Base-by-base conservation (phyloP, 2,329 filamentous ascomycete species). In the Exserohilum rostratum region DNA sequence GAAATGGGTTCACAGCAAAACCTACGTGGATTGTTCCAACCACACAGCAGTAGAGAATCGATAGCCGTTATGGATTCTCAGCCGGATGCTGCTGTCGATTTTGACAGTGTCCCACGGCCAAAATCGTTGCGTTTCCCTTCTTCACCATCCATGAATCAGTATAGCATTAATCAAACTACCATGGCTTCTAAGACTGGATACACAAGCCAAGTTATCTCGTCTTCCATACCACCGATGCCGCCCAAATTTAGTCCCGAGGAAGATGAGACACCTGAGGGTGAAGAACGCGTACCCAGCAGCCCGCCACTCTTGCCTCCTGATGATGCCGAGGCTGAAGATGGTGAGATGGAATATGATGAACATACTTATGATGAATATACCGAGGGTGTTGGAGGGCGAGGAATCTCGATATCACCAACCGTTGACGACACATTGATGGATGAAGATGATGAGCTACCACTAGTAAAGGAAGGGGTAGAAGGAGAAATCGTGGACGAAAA, bases 61-160 rank as follows among this genome's bases (percentile, higher is more conserved):
- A 71, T 77, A 18, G 75, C 78, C 7, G 69, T 81, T 15, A 77
- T 78, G 52, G 76, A 81, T 52, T 82, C 79, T 13, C 79, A 81
- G 49, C 77, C 77, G 10, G 68, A 73, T 9, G 58, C 62, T 13
- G 61, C 57, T 43, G 59, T 57, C 12, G 58, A 69, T 25, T 48
- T 64, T 12, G 67, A 72, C 7, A 68, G 64, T 45, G 56, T 67
- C 34, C 63, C 58, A 5, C 66, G 55, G 18, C 72, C 70, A n/a
- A 69, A 66, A 33, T 55, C 61, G 11, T 49, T 67, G 7, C 61
- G 68, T 5, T 68, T 75, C n/a, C 68, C 69, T 17, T 78, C 77
- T 1, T 77, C 74, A 10, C 68, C 73, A 4, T 72, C 70, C 2
- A 58, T 58, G 13, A 70, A 71, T 35, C 66, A 71, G 34, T 74